Percentiles rank a stretch among this genome's conserved stretches.
These are phyloP conservation scores for Trichoderma pleuroti DNA, from an alignment of 2,329 filamentous ascomycete species.

Conservation along the genomic window DNA sequence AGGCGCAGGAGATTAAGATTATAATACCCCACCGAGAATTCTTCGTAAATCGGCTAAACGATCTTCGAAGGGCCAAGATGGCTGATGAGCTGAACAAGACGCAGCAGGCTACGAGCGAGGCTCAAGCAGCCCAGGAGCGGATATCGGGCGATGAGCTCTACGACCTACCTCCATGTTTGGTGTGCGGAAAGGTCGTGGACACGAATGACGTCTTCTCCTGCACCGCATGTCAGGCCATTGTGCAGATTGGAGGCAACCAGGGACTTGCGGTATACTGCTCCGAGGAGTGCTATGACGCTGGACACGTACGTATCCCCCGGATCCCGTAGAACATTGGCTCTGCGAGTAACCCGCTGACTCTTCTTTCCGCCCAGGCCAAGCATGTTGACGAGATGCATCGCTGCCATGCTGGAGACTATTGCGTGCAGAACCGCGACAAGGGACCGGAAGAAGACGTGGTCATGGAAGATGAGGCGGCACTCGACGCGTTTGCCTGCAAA, in stretches of 20 bases:
- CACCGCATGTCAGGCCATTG: constrained; percentile 43
- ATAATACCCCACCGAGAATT: constrained; percentile 37
- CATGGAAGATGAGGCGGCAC: constrained; percentile 36
- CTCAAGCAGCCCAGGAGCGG: constrained; percentile 29
- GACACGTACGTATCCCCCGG: constrained; percentile 37
- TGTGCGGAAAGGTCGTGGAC: constrained; percentile 37
- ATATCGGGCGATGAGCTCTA: constrained; percentile 34
- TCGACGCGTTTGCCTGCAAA: constrained; percentile 37
- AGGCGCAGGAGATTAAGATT: constrained; percentile 30
- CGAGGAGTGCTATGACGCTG: constrained; percentile 38
- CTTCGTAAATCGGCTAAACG: constrained; percentile 41
- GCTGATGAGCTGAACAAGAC: constrained; percentile 46
- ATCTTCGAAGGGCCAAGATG: constrained; percentile 46
- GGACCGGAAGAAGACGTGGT: constrained; percentile 37
- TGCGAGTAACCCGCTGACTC: constrained; percentile 24
- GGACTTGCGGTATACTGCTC: constrained; percentile 45
- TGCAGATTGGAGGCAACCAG: constrained; percentile 35
- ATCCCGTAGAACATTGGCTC: too few relatives aligned
- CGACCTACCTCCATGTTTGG: constrained; percentile 38
- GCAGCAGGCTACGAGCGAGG: constrained; percentile 37
- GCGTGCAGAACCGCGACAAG: constrained; percentile 33
- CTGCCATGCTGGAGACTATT: constrained; percentile 41
- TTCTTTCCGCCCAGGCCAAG: constrained; percentile 30
- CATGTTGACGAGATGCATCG: constrained; percentile 40
- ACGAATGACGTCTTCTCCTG: constrained; percentile 41